A percentile compares a stretch with the other conserved stretches of the same genome.
Conservation (phyloP, 805 yeast genomes). For the Kurtzmaniella cleridarum region DNA sequence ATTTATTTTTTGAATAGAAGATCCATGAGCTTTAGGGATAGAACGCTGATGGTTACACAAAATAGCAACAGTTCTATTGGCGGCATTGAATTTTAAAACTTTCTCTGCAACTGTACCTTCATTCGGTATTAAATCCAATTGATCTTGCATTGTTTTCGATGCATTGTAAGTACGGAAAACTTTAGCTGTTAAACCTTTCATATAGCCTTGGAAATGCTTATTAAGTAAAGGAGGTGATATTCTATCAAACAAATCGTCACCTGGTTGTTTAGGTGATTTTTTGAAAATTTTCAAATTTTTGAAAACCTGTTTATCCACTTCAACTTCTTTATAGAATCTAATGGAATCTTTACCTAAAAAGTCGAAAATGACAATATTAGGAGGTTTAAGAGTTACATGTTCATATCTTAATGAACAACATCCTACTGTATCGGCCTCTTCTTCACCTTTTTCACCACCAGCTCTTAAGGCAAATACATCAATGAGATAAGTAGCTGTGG, state of each 20-base stretch:
- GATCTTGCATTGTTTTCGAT: slow-evolving; percentile 95
- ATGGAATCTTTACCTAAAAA: slow-evolving; percentile 95
- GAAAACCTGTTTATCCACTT: slow-evolving; percentile 87
- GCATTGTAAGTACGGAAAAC: slow-evolving; percentile 98
- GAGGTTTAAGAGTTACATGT: slow-evolving; percentile 82
- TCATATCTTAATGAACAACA: slow-evolving; percentile 92
- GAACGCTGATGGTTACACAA: slow-evolving; percentile 96
- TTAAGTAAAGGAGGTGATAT: slow-evolving; percentile 78
- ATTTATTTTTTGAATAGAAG: slow-evolving; percentile 70
- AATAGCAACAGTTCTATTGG: slow-evolving; percentile 92
- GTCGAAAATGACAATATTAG: slow-evolving; percentile 81
- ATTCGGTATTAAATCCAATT: slow-evolving; percentile 76
- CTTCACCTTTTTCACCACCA: slow-evolving; percentile 96
- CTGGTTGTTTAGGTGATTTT: slow-evolving; percentile 81
- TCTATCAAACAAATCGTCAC: slow-evolving; percentile 89
- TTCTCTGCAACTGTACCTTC: slow-evolving; percentile 86
- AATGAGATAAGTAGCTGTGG: slow-evolving; percentile 88
- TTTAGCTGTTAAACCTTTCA: slow-evolving; percentile 93
- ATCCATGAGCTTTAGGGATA: slow-evolving; percentile 79
- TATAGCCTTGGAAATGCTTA: slow-evolving; percentile 80
- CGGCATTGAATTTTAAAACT: slow-evolving; percentile 84
- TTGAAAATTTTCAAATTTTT: slow-evolving; percentile 84
- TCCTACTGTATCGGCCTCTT: slow-evolving; percentile 97
- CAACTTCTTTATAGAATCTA: slow-evolving; percentile 85
- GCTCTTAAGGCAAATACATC: slow-evolving; percentile 95